Evolutionary conservation across 441 rosid species (phyloP), one percentile per base, ranked within the genome.

Genomic region (Adansonia gregorii): DNA sequence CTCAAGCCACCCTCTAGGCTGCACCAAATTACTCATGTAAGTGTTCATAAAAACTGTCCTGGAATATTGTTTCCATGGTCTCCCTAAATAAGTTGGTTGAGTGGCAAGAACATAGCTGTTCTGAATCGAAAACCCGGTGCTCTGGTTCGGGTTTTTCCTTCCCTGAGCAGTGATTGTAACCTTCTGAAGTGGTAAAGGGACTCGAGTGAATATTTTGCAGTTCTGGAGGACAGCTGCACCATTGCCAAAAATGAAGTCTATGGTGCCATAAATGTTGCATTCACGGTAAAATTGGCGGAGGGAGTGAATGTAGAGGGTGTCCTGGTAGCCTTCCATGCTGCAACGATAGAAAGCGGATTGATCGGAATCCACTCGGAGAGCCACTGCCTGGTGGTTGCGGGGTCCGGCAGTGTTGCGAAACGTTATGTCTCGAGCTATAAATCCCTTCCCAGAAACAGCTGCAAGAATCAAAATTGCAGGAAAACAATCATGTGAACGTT

Each of bases 1-100:
- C 87, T 89, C 94, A 56, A 90, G 92, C 94, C 94, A 90, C 4
- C 94, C 92, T 79, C 90, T 85, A 0, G 91, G 90, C 83, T 86
- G 90, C 31, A 90, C 94, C 75, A 83, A 64, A 60, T 80, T 80
- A 70, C 86, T 78, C 92, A 90, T 84, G 67, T 83, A 89, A 11
- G 94, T 90, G 77, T 87, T 87, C 87, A 89, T 84, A 35, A 83
- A 91, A 24, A 91, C 92, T 1, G 93, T 89, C 82, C 93, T 89
- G 4, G 95, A 89, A 76, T 83, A 91, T 51, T 80, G 86, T 81
- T 89, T 91, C 92, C 95, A 91, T 0, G 93, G 95, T 83, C 93
- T 79, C 5, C 95, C 95, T 14, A 91, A 78, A 72, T 87, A 91
- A 4, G 93, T 87, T 67, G 88, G 89, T 66, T 88, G 85, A n/a